Percentiles rank a stretch among this genome's conserved stretches.
phyloP scores from a whole-genome alignment of 805 yeast species.

The Pichia thaimueangensis region DNA sequence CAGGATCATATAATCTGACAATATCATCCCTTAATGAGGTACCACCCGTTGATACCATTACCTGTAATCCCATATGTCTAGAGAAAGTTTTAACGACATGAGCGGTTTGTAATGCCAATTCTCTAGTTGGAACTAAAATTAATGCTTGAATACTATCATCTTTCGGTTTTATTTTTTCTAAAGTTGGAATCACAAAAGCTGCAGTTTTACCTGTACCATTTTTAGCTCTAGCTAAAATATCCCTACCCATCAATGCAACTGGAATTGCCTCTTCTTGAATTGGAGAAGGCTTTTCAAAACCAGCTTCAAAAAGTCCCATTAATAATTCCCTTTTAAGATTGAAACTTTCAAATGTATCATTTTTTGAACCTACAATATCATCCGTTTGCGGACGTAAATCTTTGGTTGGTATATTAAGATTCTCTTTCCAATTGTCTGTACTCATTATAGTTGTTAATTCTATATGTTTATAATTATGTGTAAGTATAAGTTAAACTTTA shows the following conservation, averaged over 20 bases:
- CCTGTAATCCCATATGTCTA: slow-evolving; percentile 83
- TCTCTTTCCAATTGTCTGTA: slow-evolving; percentile 59
- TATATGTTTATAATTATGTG: not conserved
- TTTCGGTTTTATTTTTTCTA: slow-evolving; percentile 84
- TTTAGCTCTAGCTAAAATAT: slow-evolving; percentile 93
- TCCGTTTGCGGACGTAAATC: slow-evolving; percentile 97
- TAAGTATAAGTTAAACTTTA: not conserved
- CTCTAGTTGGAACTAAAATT: slow-evolving; percentile 95
- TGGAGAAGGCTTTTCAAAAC: slow-evolving; percentile 96
- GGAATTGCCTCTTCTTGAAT: slow-evolving; percentile 97
- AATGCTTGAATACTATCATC: slow-evolving; percentile 81
- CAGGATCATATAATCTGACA: slow-evolving; percentile 84
- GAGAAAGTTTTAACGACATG: slow-evolving; percentile 96
- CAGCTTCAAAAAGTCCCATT: slow-evolving; percentile 99
- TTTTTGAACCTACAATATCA: slow-evolving; percentile 88
- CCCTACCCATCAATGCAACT: slow-evolving; percentile 90
- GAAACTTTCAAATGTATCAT: slow-evolving; percentile 87
- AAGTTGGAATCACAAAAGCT: slow-evolving; percentile 88
- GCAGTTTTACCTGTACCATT: slow-evolving; percentile 99
- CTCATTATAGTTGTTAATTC: too few species aligned
- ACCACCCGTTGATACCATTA: slow-evolving; percentile 99
- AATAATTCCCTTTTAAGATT: slow-evolving; percentile 84
- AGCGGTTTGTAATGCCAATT: slow-evolving; percentile 93
- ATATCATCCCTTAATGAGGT: slow-evolving; percentile 92
- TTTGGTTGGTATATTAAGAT: slow-evolving; percentile 68